Percentiles rank a stretch among this genome's conserved stretches.
Conservation (phyloP, 495 filamentous ascomycete genomes). For the Neurospora intermedia region DNA sequence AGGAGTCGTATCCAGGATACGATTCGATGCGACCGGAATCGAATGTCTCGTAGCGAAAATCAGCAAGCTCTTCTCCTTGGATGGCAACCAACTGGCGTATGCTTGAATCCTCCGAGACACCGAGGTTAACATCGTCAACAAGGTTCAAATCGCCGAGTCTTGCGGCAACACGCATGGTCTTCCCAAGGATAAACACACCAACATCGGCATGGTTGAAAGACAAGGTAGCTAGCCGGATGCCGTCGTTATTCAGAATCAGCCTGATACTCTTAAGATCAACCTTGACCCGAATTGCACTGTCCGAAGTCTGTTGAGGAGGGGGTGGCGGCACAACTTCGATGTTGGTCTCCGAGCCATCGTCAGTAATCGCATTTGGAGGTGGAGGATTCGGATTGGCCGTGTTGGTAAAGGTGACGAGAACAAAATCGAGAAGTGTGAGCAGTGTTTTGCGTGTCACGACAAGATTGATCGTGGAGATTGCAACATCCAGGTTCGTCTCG, state of each 20-base stretch:
- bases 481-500: slow-evolving; percentile 82
- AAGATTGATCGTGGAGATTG: slow-evolving; percentile 89
- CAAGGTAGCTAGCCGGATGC: slow-evolving; percentile 84
- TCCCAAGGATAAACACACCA: slow-evolving; percentile 76
- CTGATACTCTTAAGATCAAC: slow-evolving; percentile 85
- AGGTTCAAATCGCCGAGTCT: slow-evolving; percentile 78
- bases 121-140: slow-evolving; percentile 89
- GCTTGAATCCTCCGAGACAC: slow-evolving; percentile 66
- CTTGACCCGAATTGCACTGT: slow-evolving; percentile 58
- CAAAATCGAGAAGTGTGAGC: slow-evolving; percentile 89
- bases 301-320: slow-evolving; percentile 19
- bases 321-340: slow-evolving; percentile 24
- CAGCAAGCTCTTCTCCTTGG: slow-evolving; percentile 90
- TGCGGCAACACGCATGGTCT: slow-evolving; percentile 74
- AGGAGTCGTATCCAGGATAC: slow-evolving; percentile 94
- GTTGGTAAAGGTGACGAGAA: slow-evolving; percentile 86
- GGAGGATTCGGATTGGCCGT: slow-evolving; percentile 31
- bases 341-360: slow-evolving; percentile 26
- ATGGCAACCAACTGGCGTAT: slow-evolving; percentile 85
- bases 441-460: slow-evolving; percentile 89
- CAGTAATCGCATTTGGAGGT: slow-evolving; percentile 25
- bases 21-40: slow-evolving; percentile 53
- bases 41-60: slow-evolving; percentile 95
- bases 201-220: slow-evolving; percentile 87
- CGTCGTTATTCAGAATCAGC: slow-evolving; percentile 96